Evolutionary conservation across 2,329 filamentous ascomycete genomes (phyloP).

Genomic region (Colletotrichum endophyticum): DNA sequence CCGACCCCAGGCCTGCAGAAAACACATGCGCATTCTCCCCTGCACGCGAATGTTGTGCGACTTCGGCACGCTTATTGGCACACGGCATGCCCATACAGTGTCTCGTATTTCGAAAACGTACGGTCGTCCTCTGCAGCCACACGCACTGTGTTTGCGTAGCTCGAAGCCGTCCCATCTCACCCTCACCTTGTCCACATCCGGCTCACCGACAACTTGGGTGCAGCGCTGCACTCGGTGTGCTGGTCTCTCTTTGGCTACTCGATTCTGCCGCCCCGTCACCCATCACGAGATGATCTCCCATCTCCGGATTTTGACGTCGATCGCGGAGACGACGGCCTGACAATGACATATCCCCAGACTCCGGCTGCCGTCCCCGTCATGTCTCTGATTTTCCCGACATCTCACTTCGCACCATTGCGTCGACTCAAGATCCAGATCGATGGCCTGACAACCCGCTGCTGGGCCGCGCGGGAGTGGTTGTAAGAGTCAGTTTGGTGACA

Average conservation of each 20-base stretch:
- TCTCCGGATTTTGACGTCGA: slow-evolving; percentile 7
- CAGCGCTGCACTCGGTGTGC: not conserved
- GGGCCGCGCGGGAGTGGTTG: not conserved
- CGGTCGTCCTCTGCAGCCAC: not conserved
- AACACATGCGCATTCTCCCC: not conserved
- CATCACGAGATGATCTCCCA: not conserved
- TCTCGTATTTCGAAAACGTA: not conserved
- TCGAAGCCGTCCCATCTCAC: not conserved
- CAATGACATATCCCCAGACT: not conserved
- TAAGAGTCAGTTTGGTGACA: slow-evolving; percentile 18
- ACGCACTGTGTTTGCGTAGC: slow-evolving; percentile 9
- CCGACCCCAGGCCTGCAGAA: not conserved
- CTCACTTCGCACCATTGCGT: not conserved
- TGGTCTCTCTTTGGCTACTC: not conserved
- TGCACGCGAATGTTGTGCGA: slow-evolving; percentile 14
- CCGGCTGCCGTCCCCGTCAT: not conserved
- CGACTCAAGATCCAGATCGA: not conserved
- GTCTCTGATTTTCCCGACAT: not conserved
- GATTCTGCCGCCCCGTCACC: not conserved
- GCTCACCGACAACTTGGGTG: not conserved
- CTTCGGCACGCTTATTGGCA: not conserved
- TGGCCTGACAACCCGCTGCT: not conserved
- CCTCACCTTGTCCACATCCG: not conserved
- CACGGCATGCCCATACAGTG: not conserved
- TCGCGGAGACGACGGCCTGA: not conserved